A percentile compares a stretch with the other conserved stretches of the same genome.
Evolutionary conservation across 306 rosid genomes (phyloP).

Genomic region (Acacia melanoxylon): DNA sequence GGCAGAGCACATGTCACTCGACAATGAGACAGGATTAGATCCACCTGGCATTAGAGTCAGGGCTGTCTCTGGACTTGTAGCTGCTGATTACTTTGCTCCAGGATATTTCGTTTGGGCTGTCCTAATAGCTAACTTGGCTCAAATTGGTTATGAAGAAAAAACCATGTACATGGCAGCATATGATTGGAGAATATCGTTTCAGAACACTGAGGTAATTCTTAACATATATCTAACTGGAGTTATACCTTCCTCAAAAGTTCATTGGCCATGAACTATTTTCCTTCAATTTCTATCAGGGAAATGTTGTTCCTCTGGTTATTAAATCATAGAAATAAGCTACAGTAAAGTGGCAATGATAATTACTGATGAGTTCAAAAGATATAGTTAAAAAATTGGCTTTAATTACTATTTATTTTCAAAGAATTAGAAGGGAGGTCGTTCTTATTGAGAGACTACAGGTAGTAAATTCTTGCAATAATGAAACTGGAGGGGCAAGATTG

Average conservation of each 20-base stretch:
- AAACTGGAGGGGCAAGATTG: too few species aligned
- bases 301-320: too few species aligned
- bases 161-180: constrained; percentile 89
- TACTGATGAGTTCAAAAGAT: too few species aligned
- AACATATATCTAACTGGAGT: background rate
- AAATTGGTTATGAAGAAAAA: constrained; percentile 84
- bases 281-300: background rate
- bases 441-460: too few species aligned
- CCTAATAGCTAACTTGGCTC: constrained; percentile 83
- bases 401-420: too few species aligned
- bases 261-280: constrained; percentile 4
- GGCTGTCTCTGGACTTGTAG: constrained; percentile 84
- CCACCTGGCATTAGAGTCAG: constrained; percentile 79
- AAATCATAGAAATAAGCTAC: too few species aligned
- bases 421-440: too few species aligned
- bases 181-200: constrained; percentile 90
- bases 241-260: constrained; percentile 7
- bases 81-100: constrained; percentile 88
- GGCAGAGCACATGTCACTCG: constrained; percentile 84
- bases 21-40: constrained; percentile 85
- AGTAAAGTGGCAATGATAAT: too few species aligned
- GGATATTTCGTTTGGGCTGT: constrained; percentile 95
- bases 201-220: constrained; percentile 73
- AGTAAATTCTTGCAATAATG: too few species aligned
- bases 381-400: too few species aligned